Evolutionary conservation across 2,329 filamentous ascomycete genomes (phyloP).

Genomic region (Alternaria triticimaculans): DNA sequence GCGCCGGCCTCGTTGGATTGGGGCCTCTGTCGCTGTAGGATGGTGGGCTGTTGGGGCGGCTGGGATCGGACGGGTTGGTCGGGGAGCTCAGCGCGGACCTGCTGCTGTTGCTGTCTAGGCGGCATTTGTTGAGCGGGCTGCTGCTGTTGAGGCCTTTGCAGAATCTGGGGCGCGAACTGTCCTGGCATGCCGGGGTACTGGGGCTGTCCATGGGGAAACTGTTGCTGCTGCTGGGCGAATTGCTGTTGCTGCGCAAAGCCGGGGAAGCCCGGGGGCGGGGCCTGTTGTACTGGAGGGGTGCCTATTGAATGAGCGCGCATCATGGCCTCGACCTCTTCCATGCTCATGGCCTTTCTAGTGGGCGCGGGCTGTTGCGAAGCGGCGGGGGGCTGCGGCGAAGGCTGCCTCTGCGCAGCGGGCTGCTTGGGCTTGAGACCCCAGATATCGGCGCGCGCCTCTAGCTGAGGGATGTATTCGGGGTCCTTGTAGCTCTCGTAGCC

Average conservation of each 20-base stretch:
- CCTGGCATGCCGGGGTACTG: conserved; percentile 45
- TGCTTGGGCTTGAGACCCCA: conserved; percentile 80
- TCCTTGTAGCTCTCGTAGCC: conserved; percentile 94
- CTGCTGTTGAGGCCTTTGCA: conserved; percentile 54
- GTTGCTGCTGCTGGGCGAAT: conserved; percentile 25
- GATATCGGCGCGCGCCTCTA: conserved; percentile 90
- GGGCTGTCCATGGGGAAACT: conserved; percentile 37
- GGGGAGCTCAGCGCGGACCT: conserved; percentile 54
- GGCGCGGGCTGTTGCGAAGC: conserved; percentile 26
- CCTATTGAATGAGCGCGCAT: conserved; percentile 74
- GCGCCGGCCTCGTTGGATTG: conserved; percentile 24
- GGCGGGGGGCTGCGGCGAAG: conserved; percentile 29
- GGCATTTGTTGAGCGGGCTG: conserved; percentile 38
- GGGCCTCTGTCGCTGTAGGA: conserved; percentile 45
- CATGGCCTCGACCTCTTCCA: conserved; percentile 95
- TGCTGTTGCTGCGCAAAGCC: conserved; percentile 20
- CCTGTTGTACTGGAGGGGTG: conserved; percentile 41
- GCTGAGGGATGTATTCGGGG: conserved; percentile 81
- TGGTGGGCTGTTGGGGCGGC: conserved; percentile 41
- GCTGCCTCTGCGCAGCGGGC: conserved; percentile 46
- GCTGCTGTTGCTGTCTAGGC: conserved; percentile 47
- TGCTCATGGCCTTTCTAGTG: conserved; percentile 82
- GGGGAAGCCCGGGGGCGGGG: conserved; percentile 25
- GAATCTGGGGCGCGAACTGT: conserved; percentile 57
- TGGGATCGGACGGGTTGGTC: conserved; percentile 40